phyloP scores from a whole-genome alignment of 2,329 filamentous ascomycete species.

The Aplosporella prunicola region DNA sequence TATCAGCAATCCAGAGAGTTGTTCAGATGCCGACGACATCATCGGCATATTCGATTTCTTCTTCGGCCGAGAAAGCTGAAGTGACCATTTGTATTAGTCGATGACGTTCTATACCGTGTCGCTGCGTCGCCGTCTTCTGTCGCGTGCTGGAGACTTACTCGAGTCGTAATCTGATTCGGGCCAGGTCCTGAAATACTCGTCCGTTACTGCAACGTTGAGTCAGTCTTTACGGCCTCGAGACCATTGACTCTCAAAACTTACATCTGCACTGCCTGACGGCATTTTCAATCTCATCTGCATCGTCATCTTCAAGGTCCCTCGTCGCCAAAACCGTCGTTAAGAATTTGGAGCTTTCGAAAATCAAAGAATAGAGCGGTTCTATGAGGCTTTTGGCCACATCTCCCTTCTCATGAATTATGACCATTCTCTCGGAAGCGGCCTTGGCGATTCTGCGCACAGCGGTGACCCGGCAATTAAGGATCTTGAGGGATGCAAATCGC shows the following conservation, averaged over 20 bases:
- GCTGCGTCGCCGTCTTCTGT: neutral
- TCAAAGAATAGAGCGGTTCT: neutral
- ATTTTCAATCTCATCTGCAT: neutral
- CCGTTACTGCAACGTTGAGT: too few relatives aligned
- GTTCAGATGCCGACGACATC: constrained; percentile 8
- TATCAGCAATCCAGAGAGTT: too few relatives aligned
- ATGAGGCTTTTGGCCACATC: constrained; percentile 1
- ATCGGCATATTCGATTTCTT: constrained; percentile 9
- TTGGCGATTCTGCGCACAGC: neutral
- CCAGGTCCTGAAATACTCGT: constrained; percentile 2
- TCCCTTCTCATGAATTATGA: neutral
- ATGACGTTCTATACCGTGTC: neutral
- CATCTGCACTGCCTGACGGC: too few relatives aligned
- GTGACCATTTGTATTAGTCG: neutral
- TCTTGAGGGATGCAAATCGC: neutral
- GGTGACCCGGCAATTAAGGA: neutral
- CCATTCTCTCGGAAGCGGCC: neutral
- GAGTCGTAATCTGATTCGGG: constrained; percentile 9
- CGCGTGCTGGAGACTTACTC: constrained; percentile 5
- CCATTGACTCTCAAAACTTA: too few relatives aligned
- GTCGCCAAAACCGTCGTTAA: neutral
- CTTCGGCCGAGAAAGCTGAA: constrained; percentile 8
- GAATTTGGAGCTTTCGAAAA: constrained; percentile 3
- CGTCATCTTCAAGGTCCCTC: neutral
- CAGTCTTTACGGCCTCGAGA: too few relatives aligned